Evolutionary conservation across 768 basidiomycete species (phyloP).

Genomic region (Coprinellus micaceus): DNA sequence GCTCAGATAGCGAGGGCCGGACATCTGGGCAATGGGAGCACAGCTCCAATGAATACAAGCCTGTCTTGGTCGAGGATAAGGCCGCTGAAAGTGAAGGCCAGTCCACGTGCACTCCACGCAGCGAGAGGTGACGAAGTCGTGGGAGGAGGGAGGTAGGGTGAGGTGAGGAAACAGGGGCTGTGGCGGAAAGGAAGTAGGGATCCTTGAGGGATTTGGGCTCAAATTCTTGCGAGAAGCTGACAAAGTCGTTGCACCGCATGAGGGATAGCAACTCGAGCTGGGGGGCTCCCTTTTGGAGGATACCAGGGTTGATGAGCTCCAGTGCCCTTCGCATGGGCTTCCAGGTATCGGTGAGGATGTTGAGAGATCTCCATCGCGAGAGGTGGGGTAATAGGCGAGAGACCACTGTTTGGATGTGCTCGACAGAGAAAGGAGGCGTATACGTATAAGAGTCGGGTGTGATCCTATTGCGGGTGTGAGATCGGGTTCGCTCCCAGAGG

Average conservation of each 20-base stretch:
- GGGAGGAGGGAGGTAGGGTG: slow-evolving; percentile 31
- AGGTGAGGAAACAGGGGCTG: slow-evolving; percentile 15
- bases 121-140: slow-evolving; percentile 43
- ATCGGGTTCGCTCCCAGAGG: not conserved
- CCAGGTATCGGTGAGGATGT: slow-evolving; percentile 54
- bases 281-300: slow-evolving; percentile 34
- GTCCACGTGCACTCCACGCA: slow-evolving; percentile 56
- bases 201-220: slow-evolving; percentile 36
- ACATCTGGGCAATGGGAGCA: slow-evolving; percentile 51
- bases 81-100: slow-evolving; percentile 43
- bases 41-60: slow-evolving; percentile 39
- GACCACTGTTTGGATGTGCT: slow-evolving; percentile 44
- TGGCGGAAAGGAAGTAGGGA: slow-evolving; percentile 30
- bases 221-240: slow-evolving; percentile 43
- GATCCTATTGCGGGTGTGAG: not conserved
- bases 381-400: slow-evolving; percentile 50
- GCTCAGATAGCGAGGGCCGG: slow-evolving; percentile 45
- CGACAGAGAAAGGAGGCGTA: slow-evolving; percentile 35
- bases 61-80: slow-evolving; percentile 19
- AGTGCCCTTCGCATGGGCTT: slow-evolving; percentile 56
- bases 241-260: slow-evolving; percentile 59
- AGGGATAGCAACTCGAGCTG: slow-evolving; percentile 48
- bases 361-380: slow-evolving; percentile 49
- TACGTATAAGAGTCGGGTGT: slow-evolving; percentile 21
- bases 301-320: slow-evolving; percentile 35